These are phyloP conservation scores for Musa balbisiana DNA, from an alignment of 202 grass and related monocot genomes.

Conservation along the genomic window DNA sequence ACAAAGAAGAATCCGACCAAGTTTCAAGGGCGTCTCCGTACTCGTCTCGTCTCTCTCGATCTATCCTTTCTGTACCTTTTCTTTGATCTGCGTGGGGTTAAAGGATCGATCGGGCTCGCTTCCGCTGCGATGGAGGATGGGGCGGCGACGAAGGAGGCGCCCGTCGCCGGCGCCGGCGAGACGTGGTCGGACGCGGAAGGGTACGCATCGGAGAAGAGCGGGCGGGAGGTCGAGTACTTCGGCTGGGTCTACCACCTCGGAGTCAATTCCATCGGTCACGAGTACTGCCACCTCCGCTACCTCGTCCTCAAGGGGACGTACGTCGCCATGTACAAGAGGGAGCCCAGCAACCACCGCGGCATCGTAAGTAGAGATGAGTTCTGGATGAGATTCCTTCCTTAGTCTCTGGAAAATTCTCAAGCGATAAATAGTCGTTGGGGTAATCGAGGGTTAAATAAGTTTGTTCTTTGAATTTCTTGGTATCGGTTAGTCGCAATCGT, in stretches of 20 bases:
- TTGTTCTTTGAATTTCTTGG: too few species aligned
- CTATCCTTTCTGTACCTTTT: background rate
- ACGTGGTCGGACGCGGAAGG: slow-evolving; percentile 21
- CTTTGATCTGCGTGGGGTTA: background rate
- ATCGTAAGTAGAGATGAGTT: slow-evolving; percentile 36
- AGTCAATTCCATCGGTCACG: slow-evolving; percentile 72
- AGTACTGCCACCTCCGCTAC: slow-evolving; percentile 90
- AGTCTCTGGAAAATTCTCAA: too few species aligned
- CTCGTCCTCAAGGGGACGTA: slow-evolving; percentile 58
- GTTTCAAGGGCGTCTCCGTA: too few species aligned
- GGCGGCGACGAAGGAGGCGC: slow-evolving; percentile 26
- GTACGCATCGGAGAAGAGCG: background rate
- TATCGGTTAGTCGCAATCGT: too few species aligned
- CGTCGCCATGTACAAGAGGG: slow-evolving; percentile 90
- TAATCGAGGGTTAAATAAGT: too few species aligned
- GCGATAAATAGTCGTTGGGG: too few species aligned
- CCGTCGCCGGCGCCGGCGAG: background rate
- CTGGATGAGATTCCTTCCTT: background rate
- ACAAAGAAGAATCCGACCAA: too few species aligned
- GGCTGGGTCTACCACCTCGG: slow-evolving; percentile 93
- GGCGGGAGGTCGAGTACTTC: slow-evolving; percentile 32
- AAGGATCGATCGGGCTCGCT: background rate
- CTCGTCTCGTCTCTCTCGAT: background rate
- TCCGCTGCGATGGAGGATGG: slow-evolving; percentile 13
- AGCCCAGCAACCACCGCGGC: slow-evolving; percentile 41